phyloP scores from a whole-genome alignment of 441 rosid species.

The Eruca vesicaria region DNA sequence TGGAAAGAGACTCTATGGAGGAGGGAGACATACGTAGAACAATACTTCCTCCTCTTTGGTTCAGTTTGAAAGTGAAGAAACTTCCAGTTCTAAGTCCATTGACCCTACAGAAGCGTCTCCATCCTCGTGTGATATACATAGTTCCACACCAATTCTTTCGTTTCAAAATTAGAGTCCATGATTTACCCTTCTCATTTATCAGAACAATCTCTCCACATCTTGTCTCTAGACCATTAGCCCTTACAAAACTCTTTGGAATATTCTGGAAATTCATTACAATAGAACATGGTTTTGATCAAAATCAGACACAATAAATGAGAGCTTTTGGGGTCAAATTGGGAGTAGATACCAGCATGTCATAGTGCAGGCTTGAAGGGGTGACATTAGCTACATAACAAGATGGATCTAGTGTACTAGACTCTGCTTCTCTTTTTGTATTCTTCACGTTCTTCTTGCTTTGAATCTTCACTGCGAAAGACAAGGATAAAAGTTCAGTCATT shows the following conservation, averaged over 20 bases:
- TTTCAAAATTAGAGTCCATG: slow-evolving; percentile 1
- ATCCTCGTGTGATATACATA: not conserved
- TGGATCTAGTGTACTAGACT: not conserved
- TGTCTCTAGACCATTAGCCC: slow-evolving; percentile 1
- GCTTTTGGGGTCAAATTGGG: not conserved
- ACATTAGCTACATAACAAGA: not conserved
- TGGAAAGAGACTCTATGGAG: not conserved
- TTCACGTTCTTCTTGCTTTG: not conserved
- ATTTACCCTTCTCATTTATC: not conserved
- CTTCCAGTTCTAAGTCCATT: slow-evolving; percentile 7
- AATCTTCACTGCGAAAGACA: not conserved
- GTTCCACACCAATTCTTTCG: not conserved
- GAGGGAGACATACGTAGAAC: slow-evolving; percentile 7
- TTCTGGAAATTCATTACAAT: slow-evolving; percentile 2
- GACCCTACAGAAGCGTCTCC: slow-evolving; percentile 12
- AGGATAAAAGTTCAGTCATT: not conserved
- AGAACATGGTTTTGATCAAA: not conserved
- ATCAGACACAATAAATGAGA: not conserved
- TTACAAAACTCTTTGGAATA: not conserved
- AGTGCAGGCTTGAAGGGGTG: not conserved
- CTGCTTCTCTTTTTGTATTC: not conserved
- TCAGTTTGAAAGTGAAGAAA: slow-evolving; percentile 12
- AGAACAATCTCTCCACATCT: slow-evolving; percentile 11
- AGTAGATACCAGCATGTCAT: slow-evolving; percentile 20
- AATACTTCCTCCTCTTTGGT: not conserved